phyloP scores from a whole-genome alignment of 495 filamentous ascomycete genomes.

The Penicillium tannophilum region DNA sequence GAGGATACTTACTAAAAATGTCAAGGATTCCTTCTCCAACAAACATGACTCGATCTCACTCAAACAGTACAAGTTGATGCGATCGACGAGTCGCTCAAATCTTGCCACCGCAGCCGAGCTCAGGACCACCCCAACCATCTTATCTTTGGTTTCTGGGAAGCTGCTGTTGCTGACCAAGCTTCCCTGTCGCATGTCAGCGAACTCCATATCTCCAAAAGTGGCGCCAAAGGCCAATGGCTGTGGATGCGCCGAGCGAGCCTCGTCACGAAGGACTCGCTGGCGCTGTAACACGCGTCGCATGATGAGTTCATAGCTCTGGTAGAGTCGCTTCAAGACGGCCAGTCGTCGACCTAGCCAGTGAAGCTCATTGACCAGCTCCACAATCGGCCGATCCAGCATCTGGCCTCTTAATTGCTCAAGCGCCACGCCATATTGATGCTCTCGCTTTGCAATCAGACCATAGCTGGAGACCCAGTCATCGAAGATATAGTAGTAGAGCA shows the following conservation, averaged over 20 bases:
- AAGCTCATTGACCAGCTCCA: constrained; percentile 68
- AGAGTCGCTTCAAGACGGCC: constrained; percentile 70
- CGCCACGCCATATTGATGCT: constrained; percentile 60
- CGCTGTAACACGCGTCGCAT: constrained; percentile 70
- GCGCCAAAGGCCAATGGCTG: constrained; percentile 24
- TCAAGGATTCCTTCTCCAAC: constrained; percentile 75
- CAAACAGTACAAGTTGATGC: constrained; percentile 76
- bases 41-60: constrained; percentile 80
- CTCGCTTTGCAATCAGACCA: constrained; percentile 59
- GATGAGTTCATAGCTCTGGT: constrained; percentile 76
- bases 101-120: constrained; percentile 66
- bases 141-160: constrained; percentile 24
- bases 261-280: constrained; percentile 46
- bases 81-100: constrained; percentile 76
- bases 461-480: constrained; percentile 81
- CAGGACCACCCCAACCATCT: constrained; percentile 57
- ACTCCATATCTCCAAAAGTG: constrained; percentile 33
- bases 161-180: constrained; percentile 30
- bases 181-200: constrained; percentile 30
- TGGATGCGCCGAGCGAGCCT: constrained; percentile 28
- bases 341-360: constrained; percentile 71
- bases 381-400: constrained; percentile 61
- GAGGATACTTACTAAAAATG: constrained; percentile 58
- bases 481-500: constrained; percentile 85
- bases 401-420: constrained; percentile 57